Evolutionary conservation across 208 protist genomes (phyloP), one percentile per base, ranked within the genome.

Genomic region (Acanthamoeba lenticulata): DNA sequence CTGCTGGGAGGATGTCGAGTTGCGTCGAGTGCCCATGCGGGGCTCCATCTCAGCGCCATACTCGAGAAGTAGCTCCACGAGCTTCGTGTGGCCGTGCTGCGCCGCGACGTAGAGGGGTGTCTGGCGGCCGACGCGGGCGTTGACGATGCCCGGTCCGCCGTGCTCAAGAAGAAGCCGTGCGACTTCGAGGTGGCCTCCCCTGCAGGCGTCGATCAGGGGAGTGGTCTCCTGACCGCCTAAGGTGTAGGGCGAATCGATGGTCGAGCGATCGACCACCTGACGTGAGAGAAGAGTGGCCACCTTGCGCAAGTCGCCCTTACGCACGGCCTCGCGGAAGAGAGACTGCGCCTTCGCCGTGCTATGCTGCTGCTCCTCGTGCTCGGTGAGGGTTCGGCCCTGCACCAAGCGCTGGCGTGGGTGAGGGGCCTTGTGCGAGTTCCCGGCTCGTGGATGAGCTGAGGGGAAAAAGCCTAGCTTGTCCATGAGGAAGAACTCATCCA

Each of bases 81-180:
- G 6, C 29, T 11, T 5, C 42, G 21, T 29, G 77, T 86, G 77
- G 29, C 77, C 77, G 21, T 29, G 6, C 77, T 86, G 49, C 42
- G 77, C 77, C 44, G 77, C 77, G 17, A 40, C 77, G 77, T 86
- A 86, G 44, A 86, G 77, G n/a, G 77, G 77, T 27, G 77, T 86
- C 44, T 32, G 44, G 1, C 27, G 27, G 44, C 77, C 77, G 42
- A 86, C 77, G 3, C 77, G 77, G 4, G 42, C 21, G 29, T 86
- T 86, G n/a, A 86, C 77, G 77, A 11, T 34, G 19, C 27, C 2
- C 11, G 52, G n/a, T 3, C 29, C 77, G 38, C 77, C 77, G 34
- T 86, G 44, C 13, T 86, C 77, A 44, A 86, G 15, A 5, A 86
- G 77, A 3, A 60, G 45, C 11, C 44, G 38, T 3, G 27, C 77